Conservation (phyloP, 1,139 yeast genomes). For the Candida tropicalis region DNA sequence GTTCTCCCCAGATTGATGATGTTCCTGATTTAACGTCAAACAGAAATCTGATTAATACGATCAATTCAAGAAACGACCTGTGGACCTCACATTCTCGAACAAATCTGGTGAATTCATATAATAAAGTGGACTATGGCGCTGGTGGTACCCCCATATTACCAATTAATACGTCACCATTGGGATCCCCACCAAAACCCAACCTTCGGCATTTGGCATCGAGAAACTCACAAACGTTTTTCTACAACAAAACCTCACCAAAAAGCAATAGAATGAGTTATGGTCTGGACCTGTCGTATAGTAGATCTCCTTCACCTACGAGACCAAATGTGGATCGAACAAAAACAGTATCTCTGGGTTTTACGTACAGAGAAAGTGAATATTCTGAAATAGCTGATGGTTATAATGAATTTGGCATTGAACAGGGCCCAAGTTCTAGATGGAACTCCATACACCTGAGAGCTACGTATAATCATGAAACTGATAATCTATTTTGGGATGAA, state of each 20-base stretch:
- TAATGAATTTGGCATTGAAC: slow-evolving; percentile 15
- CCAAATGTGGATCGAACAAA: not conserved
- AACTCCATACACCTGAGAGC: slow-evolving; percentile 19
- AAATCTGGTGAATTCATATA: slow-evolving; percentile 2
- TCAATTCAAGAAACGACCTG: not conserved
- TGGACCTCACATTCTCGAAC: slow-evolving; percentile 4
- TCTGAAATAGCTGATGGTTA: slow-evolving; percentile 10
- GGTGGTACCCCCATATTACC: not conserved
- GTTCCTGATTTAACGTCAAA: slow-evolving; percentile 14
- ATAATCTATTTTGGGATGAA: slow-evolving; percentile 21
- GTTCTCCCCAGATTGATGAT: slow-evolving; percentile 12
- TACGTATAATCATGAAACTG: slow-evolving; percentile 17
- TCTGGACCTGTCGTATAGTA: slow-evolving; percentile 17
- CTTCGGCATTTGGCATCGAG: slow-evolving; percentile 1
- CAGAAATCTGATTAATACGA: slow-evolving; percentile 4
- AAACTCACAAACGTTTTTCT: slow-evolving; percentile 1
- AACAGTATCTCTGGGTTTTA: slow-evolving; percentile 5
- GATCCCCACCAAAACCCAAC: slow-evolving; percentile 9
- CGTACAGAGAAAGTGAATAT: slow-evolving; percentile 3
- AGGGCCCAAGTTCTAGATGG: slow-evolving; percentile 19
- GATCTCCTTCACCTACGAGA: slow-evolving; percentile 39
- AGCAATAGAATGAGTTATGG: not conserved
- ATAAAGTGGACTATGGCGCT: not conserved
- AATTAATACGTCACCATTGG: slow-evolving; percentile 3
- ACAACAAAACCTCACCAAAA: slow-evolving; percentile 1